Conservation (phyloP, 805 yeast genomes). For the Suhomyces sp. region DNA sequence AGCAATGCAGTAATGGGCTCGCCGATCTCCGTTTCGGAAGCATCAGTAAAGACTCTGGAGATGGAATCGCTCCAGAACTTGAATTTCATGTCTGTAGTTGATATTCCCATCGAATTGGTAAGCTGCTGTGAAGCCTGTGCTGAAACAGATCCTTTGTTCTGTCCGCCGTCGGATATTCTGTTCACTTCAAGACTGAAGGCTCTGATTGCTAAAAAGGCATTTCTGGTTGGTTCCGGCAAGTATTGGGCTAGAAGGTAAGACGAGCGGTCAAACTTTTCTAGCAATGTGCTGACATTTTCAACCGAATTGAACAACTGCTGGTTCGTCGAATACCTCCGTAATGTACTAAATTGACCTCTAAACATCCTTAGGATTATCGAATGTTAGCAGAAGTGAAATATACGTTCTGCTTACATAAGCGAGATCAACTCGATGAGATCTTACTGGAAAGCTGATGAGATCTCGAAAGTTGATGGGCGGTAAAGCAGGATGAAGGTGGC, state of each 20-base stretch:
- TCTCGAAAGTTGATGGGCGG: background rate
- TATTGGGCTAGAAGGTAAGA: constrained; percentile 66
- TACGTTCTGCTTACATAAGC: background rate
- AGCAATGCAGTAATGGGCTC: constrained; percentile 67
- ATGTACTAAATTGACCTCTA: background rate
- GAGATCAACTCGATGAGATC: background rate
- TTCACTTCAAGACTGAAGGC: constrained; percentile 66
- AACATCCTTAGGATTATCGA: background rate
- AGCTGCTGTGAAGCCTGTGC: constrained; percentile 30
- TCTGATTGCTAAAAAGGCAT: constrained; percentile 59
- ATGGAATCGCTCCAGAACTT: constrained; percentile 73
- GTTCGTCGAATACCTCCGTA: constrained; percentile 1
- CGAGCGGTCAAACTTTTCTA: constrained; percentile 55
- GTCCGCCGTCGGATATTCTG: constrained; percentile 39
- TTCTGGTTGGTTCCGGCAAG: constrained; percentile 61
- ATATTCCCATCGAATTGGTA: constrained; percentile 31
- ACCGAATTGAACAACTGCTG: constrained; percentile 30
- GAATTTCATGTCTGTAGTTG: constrained; percentile 53
- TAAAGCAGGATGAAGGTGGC: constrained; percentile 28
- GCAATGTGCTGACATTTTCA: constrained; percentile 43
- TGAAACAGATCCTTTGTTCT: constrained; percentile 18
- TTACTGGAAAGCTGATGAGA: background rate
- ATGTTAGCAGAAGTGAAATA: background rate
- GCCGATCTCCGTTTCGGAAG: constrained; percentile 39
- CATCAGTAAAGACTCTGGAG: constrained; percentile 38